phyloP scores from a whole-genome alignment of 768 basidiomycete species.

The Russula sp. region DNA sequence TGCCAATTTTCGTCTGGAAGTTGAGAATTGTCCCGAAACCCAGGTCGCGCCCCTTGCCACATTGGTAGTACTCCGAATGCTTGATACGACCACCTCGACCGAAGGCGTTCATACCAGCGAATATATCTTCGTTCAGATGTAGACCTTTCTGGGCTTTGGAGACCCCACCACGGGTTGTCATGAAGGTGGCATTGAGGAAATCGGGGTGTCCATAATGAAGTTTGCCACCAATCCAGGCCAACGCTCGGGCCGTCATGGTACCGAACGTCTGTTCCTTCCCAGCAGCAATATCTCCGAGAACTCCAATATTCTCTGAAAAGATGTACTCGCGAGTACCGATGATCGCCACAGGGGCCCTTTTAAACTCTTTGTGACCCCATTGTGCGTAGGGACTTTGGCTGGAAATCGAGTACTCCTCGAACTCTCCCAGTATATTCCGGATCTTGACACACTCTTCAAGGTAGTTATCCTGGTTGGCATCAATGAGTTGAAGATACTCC shows the following conservation, averaged over 20 bases:
- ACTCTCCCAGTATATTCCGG: constrained; percentile 94
- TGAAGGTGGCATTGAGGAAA: constrained; percentile 97
- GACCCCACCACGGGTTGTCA: constrained; percentile 97
- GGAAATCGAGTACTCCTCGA: constrained; percentile 89
- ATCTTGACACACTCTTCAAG: constrained; percentile 99
- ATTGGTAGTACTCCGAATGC: constrained; percentile 99
- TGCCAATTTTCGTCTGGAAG: constrained; percentile 99
- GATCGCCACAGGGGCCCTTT: constrained; percentile 89
- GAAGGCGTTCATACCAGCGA: constrained; percentile 98
- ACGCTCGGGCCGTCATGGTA: constrained; percentile 91
- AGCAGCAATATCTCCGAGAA: constrained; percentile 97
- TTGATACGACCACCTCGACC: constrained; percentile 98
- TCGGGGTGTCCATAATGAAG: constrained; percentile 99
- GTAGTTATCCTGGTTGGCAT: constrained; percentile 99
- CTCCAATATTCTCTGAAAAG: constrained; percentile 99
- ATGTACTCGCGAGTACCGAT: constrained; percentile 99
- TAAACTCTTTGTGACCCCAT: constrained; percentile 93
- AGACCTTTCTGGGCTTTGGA: constrained; percentile 99
- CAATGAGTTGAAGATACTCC: constrained; percentile 98
- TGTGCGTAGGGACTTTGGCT: constrained; percentile 95
- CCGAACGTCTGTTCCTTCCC: constrained; percentile 99
- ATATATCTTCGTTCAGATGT: constrained; percentile 99
- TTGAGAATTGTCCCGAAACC: constrained; percentile 99
- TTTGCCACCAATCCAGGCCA: constrained; percentile 98
- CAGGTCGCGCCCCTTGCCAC: constrained; percentile 98